phyloP scores from a whole-genome alignment of 768 basidiomycete species.

The Pisolithus orientalis region DNA sequence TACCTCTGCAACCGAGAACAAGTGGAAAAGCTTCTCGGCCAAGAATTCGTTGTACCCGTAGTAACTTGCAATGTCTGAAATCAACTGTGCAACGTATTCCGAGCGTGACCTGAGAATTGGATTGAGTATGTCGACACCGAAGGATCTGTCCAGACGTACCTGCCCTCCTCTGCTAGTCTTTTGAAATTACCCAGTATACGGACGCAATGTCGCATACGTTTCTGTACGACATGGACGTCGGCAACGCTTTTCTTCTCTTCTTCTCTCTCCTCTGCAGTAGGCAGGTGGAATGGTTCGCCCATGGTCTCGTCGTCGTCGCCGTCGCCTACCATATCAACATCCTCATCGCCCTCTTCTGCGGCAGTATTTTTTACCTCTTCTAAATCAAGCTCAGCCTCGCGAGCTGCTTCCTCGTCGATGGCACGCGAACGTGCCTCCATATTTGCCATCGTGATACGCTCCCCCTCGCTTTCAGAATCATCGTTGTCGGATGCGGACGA shows the following conservation, averaged over 20 bases:
- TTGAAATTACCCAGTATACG: slow-evolving; percentile 69
- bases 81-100: slow-evolving; percentile 84
- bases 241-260: slow-evolving; percentile 64
- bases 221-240: slow-evolving; percentile 70
- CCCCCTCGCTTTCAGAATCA: slow-evolving; percentile 43
- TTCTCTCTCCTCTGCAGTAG: slow-evolving; percentile 65
- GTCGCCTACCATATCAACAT: slow-evolving; percentile 34
- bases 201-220: slow-evolving; percentile 73
- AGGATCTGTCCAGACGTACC: slow-evolving; percentile 30
- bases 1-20: slow-evolving; percentile 92
- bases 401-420: slow-evolving; percentile 59
- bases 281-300: slow-evolving; percentile 52
- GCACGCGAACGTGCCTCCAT: slow-evolving; percentile 79
- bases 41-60: slow-evolving; percentile 98
- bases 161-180: slow-evolving; percentile 55
- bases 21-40: slow-evolving; percentile 86
- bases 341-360: slow-evolving; percentile 39
- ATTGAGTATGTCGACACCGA: slow-evolving; percentile 4
- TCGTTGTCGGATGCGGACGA: slow-evolving; percentile 35
- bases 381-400: slow-evolving; percentile 62
- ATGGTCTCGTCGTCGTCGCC: slow-evolving; percentile 28
- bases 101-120: slow-evolving; percentile 60
- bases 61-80: slow-evolving; percentile 88
- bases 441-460: slow-evolving; percentile 66
- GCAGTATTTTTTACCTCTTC: slow-evolving; percentile 59